phyloP scores from a whole-genome alignment of 2,329 filamentous ascomycete species.

The Sclerotinia glacialis region DNA sequence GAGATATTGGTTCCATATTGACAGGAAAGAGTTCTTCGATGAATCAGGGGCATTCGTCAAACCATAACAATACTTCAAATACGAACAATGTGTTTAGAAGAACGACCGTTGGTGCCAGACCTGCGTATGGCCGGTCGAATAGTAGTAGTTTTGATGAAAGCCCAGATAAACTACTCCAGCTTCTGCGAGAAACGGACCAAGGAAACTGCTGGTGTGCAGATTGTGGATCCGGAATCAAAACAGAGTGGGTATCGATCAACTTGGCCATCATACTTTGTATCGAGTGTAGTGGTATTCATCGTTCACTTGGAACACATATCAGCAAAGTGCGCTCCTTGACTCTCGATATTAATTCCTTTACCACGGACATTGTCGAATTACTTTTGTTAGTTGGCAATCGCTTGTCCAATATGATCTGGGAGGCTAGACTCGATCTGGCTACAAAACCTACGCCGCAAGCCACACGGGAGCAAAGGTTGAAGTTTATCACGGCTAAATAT shows the following conservation, averaged over 20 bases:
- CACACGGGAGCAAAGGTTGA: constrained; percentile 84
- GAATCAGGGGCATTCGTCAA: constrained; percentile 45
- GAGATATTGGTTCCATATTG: constrained; percentile 88
- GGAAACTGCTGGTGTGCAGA: constrained; percentile 94
- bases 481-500: constrained; percentile 94
- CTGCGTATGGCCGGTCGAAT: constrained; percentile 64
- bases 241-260: constrained; percentile 99
- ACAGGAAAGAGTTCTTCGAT: constrained; percentile 86
- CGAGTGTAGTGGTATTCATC: constrained; percentile 95
- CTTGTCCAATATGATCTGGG: constrained; percentile 95
- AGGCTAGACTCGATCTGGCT: constrained; percentile 72
- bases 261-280: constrained; percentile 94
- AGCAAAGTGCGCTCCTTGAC: constrained; percentile 95
- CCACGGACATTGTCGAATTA: constrained; percentile 92
- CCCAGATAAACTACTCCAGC: constrained; percentile 80
- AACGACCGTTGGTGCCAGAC: constrained; percentile 87
- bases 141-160: constrained; percentile 77
- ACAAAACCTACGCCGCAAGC: constrained; percentile 72
- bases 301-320: constrained; percentile 94
- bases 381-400: constrained; percentile 89
- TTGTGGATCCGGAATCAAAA: constrained; percentile 85
- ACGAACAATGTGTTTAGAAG: constrained; percentile 69
- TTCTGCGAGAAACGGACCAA: constrained; percentile 84
- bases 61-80: constrained; percentile 41
- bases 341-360: constrained; percentile 93